Evolutionary conservation across 495 filamentous ascomycete species (phyloP).

Genomic region (Staphylotrichum tortipilum): DNA sequence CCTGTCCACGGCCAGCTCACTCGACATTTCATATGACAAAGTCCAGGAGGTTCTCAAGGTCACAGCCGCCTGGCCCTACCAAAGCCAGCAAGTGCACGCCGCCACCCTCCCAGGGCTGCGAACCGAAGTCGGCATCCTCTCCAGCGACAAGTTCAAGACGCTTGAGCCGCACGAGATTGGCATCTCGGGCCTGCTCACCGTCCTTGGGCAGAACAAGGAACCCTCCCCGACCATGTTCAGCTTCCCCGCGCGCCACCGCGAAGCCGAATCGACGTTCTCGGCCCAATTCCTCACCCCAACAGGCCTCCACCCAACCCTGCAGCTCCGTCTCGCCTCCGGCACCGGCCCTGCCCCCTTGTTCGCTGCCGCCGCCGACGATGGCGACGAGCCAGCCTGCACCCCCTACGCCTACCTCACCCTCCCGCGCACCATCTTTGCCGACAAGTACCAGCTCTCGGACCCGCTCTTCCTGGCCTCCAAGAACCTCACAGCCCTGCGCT

Average conservation of each 20-base stretch:
- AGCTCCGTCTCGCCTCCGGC: slow-evolving; percentile 42
- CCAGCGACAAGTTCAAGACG: slow-evolving; percentile 48
- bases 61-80: slow-evolving; percentile 51
- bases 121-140: slow-evolving; percentile 79
- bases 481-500: slow-evolving; percentile 58
- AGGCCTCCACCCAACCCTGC: slow-evolving; percentile 82
- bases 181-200: slow-evolving; percentile 69
- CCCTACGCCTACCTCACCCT: slow-evolving; percentile 81
- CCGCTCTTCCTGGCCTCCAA: slow-evolving; percentile 49
- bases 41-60: slow-evolving; percentile 56
- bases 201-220: slow-evolving; percentile 64
- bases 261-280: slow-evolving; percentile 42
- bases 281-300: slow-evolving; percentile 56
- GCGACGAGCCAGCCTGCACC: slow-evolving; percentile 44
- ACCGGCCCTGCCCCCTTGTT: slow-evolving; percentile 22
- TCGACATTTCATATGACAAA: slow-evolving; percentile 74
- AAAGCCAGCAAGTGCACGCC: slow-evolving; percentile 31
- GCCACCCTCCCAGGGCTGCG: slow-evolving; percentile 25
- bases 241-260: slow-evolving; percentile 77
- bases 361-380: slow-evolving; percentile 8
- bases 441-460: slow-evolving; percentile 58
- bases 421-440: slow-evolving; percentile 73
- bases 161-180: slow-evolving; percentile 62
- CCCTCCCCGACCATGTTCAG: slow-evolving; percentile 68
- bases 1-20: slow-evolving; percentile 44